Evolutionary conservation across 257 asterid species (phyloP).

Genomic region (Anisodus tanguticus): DNA sequence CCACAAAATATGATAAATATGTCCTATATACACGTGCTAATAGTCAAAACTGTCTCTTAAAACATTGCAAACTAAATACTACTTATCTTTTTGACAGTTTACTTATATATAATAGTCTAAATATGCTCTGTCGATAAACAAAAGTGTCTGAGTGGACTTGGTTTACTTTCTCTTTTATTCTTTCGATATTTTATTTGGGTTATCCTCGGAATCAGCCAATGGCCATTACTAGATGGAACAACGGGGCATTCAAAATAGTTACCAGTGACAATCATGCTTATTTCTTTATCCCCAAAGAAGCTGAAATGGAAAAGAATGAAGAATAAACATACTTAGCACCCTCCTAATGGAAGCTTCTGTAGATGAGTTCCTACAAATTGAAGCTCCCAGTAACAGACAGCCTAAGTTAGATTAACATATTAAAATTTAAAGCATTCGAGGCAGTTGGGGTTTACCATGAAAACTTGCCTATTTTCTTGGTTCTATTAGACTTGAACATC

Average conservation of each 20-base stretch:
- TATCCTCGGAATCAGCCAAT: not conserved
- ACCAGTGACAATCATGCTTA: not conserved
- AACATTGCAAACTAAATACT: not conserved
- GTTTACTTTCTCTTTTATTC: not conserved
- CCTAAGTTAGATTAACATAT: not conserved
- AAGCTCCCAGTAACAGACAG: not conserved
- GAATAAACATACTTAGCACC: not conserved
- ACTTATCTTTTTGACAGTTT: not conserved
- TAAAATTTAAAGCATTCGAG: not conserved
- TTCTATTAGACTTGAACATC: conserved; percentile 22
- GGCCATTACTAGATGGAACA: not conserved
- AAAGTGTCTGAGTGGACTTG: not conserved
- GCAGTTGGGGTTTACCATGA: not conserved
- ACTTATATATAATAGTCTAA: not conserved
- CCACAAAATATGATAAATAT: too few relatives aligned
- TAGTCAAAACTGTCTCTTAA: conserved; percentile 37
- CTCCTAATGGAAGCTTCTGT: not conserved
- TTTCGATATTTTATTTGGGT: not conserved
- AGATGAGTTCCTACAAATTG: not conserved
- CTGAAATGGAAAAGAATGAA: conserved; percentile 20
- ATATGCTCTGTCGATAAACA: not conserved
- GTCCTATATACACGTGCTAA: too few relatives aligned
- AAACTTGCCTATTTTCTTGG: not conserved
- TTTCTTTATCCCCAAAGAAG: conserved; percentile 4
- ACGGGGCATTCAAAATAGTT: not conserved